phyloP scores from a whole-genome alignment of 2,329 filamentous ascomycete genomes.

The Ambrosiella cleistominuta region DNA sequence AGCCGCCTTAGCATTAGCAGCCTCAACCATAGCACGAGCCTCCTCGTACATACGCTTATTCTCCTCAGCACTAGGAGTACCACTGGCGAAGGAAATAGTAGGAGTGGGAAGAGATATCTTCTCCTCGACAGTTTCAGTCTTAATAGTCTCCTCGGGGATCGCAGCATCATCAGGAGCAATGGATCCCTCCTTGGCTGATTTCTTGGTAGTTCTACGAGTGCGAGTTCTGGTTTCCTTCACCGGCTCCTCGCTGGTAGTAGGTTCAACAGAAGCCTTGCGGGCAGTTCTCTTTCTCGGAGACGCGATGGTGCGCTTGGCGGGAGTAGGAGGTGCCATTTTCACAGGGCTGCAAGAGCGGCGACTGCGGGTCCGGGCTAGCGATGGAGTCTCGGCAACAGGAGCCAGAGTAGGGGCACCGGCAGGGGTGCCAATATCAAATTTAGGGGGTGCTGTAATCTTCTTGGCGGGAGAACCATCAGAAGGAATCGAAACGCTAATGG shows the following conservation, averaged over 20 bases:
- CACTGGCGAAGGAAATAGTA: constrained; percentile 26
- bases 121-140: constrained; percentile 42
- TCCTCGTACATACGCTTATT: constrained; percentile 69
- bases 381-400: constrained; percentile 25
- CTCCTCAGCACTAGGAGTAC: constrained; percentile 57
- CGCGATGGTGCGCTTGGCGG: constrained; percentile 29
- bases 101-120: constrained; percentile 12
- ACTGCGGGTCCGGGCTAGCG: constrained; percentile 28
- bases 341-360: constrained; percentile 35
- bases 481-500: constrained; percentile 42
- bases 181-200: constrained; percentile 22
- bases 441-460: constrained; percentile 65
- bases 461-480: constrained; percentile 52
- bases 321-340: constrained; percentile 26
- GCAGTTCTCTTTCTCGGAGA: constrained; percentile 11
- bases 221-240: constrained; percentile 10
- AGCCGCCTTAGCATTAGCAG: constrained; percentile 28
- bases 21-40: constrained; percentile 75
- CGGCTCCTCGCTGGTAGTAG: constrained; percentile 5
- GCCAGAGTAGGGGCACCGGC: constrained; percentile 26
- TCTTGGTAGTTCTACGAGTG: constrained; percentile 9
- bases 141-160: constrained; percentile 43
- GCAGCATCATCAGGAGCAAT: constrained; percentile 23
- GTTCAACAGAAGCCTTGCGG: constrained; percentile 12
- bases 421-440: constrained; percentile 36